Conservation (phyloP, 805 yeast genomes). For the Saccharomycopsis selenospora region DNA sequence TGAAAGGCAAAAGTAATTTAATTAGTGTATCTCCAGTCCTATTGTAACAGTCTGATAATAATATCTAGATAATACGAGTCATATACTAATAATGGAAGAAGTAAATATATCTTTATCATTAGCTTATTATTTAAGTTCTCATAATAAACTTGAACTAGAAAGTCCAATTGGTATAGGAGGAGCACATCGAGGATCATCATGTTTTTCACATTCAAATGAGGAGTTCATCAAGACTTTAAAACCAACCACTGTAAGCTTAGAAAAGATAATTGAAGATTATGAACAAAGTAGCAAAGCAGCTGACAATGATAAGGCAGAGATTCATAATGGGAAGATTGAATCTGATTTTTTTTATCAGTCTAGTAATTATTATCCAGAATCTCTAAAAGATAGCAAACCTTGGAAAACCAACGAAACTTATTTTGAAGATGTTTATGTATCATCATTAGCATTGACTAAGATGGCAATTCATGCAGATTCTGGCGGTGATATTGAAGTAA, state of each 20-base stretch:
- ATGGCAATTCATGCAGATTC: constrained; percentile 74
- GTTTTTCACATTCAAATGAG: background rate
- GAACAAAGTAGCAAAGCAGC: too few species aligned
- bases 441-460: constrained; percentile 64
- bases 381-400: constrained; percentile 31
- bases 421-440: constrained; percentile 55
- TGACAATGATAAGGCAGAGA: background rate
- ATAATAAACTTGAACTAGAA: background rate
- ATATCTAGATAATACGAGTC: too few species aligned
- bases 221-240: background rate
- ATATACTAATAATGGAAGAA: background rate
- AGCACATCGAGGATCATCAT: too few species aligned
- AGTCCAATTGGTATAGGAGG: too few species aligned
- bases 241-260: background rate
- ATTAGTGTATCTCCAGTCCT: too few species aligned
- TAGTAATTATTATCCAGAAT: background rate
- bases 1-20: background rate
- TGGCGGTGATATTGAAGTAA: constrained; percentile 84
- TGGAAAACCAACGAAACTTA: constrained; percentile 54
- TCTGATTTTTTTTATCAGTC: background rate
- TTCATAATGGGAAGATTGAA: background rate
- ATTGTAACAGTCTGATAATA: too few species aligned
- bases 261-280: background rate
- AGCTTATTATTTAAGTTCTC: background rate
- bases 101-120: background rate